phyloP scores from a whole-genome alignment of 1,284 basidiomycete genomes.

The Megacollybia platyphylla region DNA sequence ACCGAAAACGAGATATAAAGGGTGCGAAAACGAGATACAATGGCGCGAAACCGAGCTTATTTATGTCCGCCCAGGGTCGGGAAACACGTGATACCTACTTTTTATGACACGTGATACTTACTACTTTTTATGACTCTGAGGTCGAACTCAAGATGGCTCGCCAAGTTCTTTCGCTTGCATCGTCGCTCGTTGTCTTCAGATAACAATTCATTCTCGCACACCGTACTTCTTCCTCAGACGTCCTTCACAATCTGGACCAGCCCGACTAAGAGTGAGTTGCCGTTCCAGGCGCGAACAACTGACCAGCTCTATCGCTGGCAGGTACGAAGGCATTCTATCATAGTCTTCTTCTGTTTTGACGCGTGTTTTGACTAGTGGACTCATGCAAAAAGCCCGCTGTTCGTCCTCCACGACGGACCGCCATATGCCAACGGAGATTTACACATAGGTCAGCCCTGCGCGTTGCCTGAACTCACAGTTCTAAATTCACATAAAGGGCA shows the following conservation, averaged over 20 bases:
- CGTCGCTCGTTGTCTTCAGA: slow-evolving; percentile 1
- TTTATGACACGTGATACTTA: too few relatives aligned
- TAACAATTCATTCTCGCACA: slow-evolving; percentile 34
- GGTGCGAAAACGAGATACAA: too few relatives aligned
- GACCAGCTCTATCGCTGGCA: slow-evolving; percentile 81
- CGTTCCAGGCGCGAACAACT: slow-evolving; percentile 56
- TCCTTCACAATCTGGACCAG: slow-evolving; percentile 69
- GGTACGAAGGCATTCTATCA: slow-evolving; percentile 29
- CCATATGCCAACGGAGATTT: slow-evolving; percentile 96
- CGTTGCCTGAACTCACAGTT: neutral
- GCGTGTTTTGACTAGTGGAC: slow-evolving; percentile 32
- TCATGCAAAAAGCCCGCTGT: slow-evolving; percentile 52
- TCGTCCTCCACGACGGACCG: slow-evolving; percentile 92
- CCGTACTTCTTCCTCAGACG: slow-evolving; percentile 79
- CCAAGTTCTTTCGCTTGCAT: too few relatives aligned
- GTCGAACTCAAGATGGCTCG: too few relatives aligned
- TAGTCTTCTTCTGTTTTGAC: neutral
- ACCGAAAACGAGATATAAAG: too few relatives aligned
- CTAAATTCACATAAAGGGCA: slow-evolving; percentile 49
- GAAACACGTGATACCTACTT: too few relatives aligned
- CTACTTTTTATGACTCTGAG: too few relatives aligned
- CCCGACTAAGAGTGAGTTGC: slow-evolving; percentile 48
- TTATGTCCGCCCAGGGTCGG: too few relatives aligned
- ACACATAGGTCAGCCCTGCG: slow-evolving; percentile 68
- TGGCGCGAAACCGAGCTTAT: too few relatives aligned